Evolutionary conservation across 2,329 filamentous ascomycete genomes (phyloP), one percentile per base, ranked within the genome.

Genomic region (Fusarium succisae): DNA sequence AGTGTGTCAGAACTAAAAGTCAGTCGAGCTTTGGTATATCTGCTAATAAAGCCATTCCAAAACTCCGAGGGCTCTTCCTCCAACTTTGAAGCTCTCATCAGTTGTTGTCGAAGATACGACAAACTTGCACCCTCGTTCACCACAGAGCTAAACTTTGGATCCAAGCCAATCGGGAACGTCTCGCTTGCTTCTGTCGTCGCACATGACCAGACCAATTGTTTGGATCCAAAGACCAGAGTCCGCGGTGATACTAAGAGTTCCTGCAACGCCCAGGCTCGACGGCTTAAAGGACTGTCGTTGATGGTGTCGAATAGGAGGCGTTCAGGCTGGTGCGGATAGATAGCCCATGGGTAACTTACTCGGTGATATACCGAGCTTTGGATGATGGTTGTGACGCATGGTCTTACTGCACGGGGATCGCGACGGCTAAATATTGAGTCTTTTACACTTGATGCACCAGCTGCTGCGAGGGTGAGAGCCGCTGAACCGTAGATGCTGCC

Each of bases 161-260:
- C 47, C 4, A 65, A 15, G 3, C 63, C 63, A 1, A 65, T 11
- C 3, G 63, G 63, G 12, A 65, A 65, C 0, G 59, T 28, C 10
- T 65, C 63, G 6, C 63, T 65, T 6, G 63, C 63, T 45, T 65
- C 63, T 22, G 39, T 41, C 18, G 63, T 55, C 1, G 24, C 32
- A 20, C 63, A 65, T 6, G 63, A 65, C 63, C 63, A 65, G 3
- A 55, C 47, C 26, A 64, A 55, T 24, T 65, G 45, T 10, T 64
- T 65, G 0, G 30, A 35, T 8, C 63, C 63, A 17, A 64, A 47
- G n/a, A 65, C 5, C 5, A 65, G 14, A 3, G 59, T 47, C 5
- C 47, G 28, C 0, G 63, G 59, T 5, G 63, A 65, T 6, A 65
- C 8, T 1, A 65, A 7, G 6, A 65, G 63, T 4, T 65, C 63